phyloP scores from a whole-genome alignment of 1,139 yeast species.

The Lodderomyces metapsilosis region DNA sequence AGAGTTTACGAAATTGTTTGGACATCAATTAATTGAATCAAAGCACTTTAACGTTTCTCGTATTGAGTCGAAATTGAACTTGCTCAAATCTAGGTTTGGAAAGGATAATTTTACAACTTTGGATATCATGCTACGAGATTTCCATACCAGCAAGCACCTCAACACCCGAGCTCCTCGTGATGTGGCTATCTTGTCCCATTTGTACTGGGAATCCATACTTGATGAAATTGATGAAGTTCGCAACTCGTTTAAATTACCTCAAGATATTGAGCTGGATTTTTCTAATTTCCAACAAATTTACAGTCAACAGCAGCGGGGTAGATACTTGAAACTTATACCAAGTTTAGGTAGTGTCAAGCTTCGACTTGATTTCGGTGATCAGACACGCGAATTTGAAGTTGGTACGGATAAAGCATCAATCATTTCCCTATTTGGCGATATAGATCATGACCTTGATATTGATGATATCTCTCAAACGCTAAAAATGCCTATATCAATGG shows the following conservation, averaged over 20 bases:
- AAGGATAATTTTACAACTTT: constrained; percentile 62
- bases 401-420: constrained; percentile 72
- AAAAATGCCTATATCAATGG: constrained; percentile 39
- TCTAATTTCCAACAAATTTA: constrained; percentile 44
- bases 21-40: constrained; percentile 54
- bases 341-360: constrained; percentile 63
- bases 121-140: constrained; percentile 85
- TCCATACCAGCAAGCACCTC: constrained; percentile 47
- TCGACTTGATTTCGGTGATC: constrained; percentile 46
- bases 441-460: constrained; percentile 23
- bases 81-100: constrained; percentile 67
- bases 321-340: constrained; percentile 59
- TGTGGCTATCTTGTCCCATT: constrained; percentile 34
- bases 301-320: constrained; percentile 48
- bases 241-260: constrained; percentile 48
- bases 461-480: constrained; percentile 25
- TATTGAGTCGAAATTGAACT: constrained; percentile 42
- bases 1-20: constrained; percentile 68
- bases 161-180: constrained; percentile 2
- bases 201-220: constrained; percentile 52
- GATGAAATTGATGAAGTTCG: constrained; percentile 28
- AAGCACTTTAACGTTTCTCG: constrained; percentile 46
- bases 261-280: constrained; percentile 33
- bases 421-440: constrained; percentile 51
- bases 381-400: constrained; percentile 43